Evolutionary conservation across 306 rosid species (phyloP).

Genomic region (Medicago lupulina): DNA sequence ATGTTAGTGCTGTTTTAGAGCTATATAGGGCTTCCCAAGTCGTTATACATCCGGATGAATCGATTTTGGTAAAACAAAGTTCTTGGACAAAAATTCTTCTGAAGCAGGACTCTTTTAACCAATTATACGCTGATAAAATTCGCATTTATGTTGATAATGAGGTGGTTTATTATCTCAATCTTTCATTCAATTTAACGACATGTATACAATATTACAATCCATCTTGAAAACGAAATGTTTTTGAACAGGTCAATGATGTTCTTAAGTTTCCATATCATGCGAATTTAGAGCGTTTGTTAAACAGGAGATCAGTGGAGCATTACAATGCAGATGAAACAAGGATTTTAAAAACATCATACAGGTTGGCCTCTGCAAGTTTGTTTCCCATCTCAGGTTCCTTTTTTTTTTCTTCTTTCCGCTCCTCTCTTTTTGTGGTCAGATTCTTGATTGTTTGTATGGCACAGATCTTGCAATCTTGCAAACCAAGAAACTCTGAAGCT

Average conservation of each 20-base stretch:
- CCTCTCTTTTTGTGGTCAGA: not conserved
- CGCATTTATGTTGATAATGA: constrained; percentile 51
- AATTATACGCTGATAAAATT: constrained; percentile 39
- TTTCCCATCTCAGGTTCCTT: constrained; percentile 10
- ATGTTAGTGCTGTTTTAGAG: constrained; percentile 65
- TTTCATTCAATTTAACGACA: not conserved
- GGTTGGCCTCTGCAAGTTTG: constrained; percentile 48
- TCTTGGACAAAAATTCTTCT: constrained; percentile 66
- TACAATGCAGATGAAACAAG: constrained; percentile 60
- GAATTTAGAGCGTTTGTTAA: constrained; percentile 65
- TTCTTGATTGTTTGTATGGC: constrained; percentile 12
- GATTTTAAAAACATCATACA: constrained; percentile 68
- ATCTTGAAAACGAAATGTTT: constrained; percentile 32
- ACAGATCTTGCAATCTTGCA: constrained; percentile 69
- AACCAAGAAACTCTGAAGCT: constrained; percentile 67
- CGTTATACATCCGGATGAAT: constrained; percentile 63
- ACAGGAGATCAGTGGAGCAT: constrained; percentile 63
- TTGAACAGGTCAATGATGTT: constrained; percentile 60
- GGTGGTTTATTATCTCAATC: constrained; percentile 50
- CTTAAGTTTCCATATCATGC: constrained; percentile 65
- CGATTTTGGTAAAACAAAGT: constrained; percentile 58
- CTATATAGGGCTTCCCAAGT: constrained; percentile 77
- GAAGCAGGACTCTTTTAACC: constrained; percentile 44
- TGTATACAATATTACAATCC: constrained; percentile 12
- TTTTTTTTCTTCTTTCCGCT: not conserved